Conservation (phyloP, 2,329 filamentous ascomycete genomes). For the Pseudogymnoascus sp. region DNA sequence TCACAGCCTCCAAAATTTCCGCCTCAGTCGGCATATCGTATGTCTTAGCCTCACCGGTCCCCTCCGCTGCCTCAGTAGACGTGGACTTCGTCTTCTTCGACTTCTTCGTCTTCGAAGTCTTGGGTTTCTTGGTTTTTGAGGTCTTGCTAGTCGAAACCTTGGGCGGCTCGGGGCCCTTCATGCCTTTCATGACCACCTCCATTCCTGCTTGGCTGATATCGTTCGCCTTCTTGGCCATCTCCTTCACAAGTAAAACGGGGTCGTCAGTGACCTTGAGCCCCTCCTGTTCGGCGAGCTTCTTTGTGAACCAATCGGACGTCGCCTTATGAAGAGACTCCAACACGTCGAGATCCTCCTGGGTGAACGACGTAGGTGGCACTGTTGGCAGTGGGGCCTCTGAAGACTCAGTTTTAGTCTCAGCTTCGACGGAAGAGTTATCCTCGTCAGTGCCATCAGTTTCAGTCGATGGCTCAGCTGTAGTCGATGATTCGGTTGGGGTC, state of each 20-base stretch:
- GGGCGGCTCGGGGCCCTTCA: conserved; percentile 38
- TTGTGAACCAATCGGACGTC: conserved; percentile 65
- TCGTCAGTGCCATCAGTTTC: conserved; percentile 57
- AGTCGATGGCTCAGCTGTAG: conserved; percentile 32
- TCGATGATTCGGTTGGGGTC: conserved; percentile 37
- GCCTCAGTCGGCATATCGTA: conserved; percentile 38
- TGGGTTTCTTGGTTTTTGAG: conserved; percentile 32
- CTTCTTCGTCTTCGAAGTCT: conserved; percentile 30
- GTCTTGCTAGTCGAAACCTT: conserved; percentile 37
- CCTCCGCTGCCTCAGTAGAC: conserved; percentile 25
- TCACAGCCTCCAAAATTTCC: conserved; percentile 48
- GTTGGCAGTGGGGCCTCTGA: conserved; percentile 33
- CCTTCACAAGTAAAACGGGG: conserved; percentile 64
- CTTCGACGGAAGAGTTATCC: conserved; percentile 46
- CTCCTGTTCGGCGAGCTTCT: conserved; percentile 62
- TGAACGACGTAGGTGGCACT: conserved; percentile 60
- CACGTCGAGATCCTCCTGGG: conserved; percentile 59
- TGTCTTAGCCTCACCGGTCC: conserved; percentile 37
- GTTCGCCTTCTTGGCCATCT: conserved; percentile 60
- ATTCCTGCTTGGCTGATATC: conserved; percentile 64
- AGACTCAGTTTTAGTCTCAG: conserved; percentile 25
- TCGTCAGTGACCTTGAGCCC: conserved; percentile 63
- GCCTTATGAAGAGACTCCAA: conserved; percentile 56
- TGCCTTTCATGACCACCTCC: conserved; percentile 62
- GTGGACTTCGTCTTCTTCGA: conserved; percentile 27